A percentile compares a stretch with the other conserved stretches of the same genome.
Conservation (phyloP, 2,329 filamentous ascomycete species). For the Curvularia sp. region DNA sequence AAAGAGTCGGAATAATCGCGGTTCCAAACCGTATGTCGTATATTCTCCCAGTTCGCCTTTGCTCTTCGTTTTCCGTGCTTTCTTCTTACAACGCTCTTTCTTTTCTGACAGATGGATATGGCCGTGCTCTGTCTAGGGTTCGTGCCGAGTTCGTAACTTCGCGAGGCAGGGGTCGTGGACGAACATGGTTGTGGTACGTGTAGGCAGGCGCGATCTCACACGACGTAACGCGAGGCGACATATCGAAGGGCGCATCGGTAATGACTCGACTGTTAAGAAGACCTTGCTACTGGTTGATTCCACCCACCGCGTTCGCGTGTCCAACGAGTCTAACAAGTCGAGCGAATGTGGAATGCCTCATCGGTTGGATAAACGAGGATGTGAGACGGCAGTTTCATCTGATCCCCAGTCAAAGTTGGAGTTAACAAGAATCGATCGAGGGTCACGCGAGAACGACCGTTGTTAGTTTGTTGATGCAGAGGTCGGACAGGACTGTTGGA, state of each 20-base stretch:
- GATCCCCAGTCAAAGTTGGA: neutral
- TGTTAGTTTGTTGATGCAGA: neutral
- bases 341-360: neutral
- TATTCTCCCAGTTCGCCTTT: constrained; percentile 3
- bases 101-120: constrained; percentile 7
- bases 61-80: constrained; percentile 2
- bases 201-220: constrained; percentile 6
- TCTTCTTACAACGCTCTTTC: constrained; percentile 3
- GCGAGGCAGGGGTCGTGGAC: constrained; percentile 1
- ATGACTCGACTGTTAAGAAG: neutral
- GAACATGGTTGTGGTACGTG: constrained; percentile 3
- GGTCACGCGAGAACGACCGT: neutral
- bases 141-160: constrained; percentile 2
- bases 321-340: neutral
- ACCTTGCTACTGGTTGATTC: constrained; percentile 5
- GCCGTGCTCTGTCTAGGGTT: neutral
- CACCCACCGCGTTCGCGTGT: neutral
- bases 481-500: neutral
- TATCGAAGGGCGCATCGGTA: constrained; percentile 1
- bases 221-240: constrained; percentile 1
- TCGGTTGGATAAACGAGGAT: constrained; percentile 1
- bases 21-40: constrained; percentile 13
- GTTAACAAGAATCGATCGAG: neutral
- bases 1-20: constrained; percentile 17
- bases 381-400: constrained; percentile 1